These are phyloP conservation scores for Sporisorium iseilematis-ciliati DNA, from an alignment of 1,284 basidiomycete species.

Conservation along the genomic window DNA sequence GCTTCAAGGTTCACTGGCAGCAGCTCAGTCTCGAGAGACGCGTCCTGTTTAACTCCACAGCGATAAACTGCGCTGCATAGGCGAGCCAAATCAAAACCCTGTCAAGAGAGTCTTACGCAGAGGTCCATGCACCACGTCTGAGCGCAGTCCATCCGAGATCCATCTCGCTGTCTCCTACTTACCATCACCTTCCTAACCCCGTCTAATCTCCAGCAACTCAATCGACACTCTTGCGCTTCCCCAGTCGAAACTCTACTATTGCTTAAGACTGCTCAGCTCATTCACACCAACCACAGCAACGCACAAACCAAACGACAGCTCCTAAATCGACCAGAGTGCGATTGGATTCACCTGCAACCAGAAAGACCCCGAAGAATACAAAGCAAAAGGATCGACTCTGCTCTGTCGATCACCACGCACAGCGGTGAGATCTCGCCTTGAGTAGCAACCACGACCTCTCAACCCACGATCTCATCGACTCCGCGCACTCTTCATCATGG, in stretches of 20 bases:
- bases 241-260: background rate
- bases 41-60: constrained; percentile 26
- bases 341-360: no score
- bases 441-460: background rate
- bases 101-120: background rate
- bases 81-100: constrained; percentile 16
- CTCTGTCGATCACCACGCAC: background rate
- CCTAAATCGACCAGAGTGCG: background rate
- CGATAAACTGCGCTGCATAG: constrained; percentile 1
- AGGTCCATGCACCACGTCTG: constrained; percentile 6
- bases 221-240: background rate
- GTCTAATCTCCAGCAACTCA: constrained; percentile 23
- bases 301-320: background rate
- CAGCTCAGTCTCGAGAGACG: constrained; percentile 4
- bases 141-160: constrained; percentile 9
- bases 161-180: background rate
- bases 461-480: background rate
- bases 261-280: background rate
- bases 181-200: constrained; percentile 7
- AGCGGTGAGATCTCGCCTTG: background rate
- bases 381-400: no score
- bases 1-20: constrained; percentile 9
- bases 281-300: background rate
- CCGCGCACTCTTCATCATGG: constrained; percentile 33
- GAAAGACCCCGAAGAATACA: no score